Conservation (phyloP, 208 protist genomes). For the Wallacemonas sp. region DNA sequence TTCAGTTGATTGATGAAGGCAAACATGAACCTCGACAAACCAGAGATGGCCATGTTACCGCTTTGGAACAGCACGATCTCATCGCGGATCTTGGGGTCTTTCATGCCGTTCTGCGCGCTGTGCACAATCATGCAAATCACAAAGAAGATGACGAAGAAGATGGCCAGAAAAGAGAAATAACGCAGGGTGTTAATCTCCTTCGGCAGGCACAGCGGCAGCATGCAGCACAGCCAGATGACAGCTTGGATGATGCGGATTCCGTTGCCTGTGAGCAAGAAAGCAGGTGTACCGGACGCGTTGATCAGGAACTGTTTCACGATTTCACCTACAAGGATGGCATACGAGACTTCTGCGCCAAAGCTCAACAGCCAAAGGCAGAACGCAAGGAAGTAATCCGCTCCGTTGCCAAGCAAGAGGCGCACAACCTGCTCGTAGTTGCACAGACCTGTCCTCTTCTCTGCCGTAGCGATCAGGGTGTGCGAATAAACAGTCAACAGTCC, state of each 20-base stretch:
- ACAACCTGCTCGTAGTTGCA: constrained; percentile 44
- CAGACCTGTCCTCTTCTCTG: constrained; percentile 31
- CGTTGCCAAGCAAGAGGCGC: constrained; percentile 43
- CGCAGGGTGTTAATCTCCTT: constrained; percentile 71
- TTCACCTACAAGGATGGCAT: constrained; percentile 52
- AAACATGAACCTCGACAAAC: constrained; percentile 54
- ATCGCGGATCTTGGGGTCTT: constrained; percentile 29
- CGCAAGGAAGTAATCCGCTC: constrained; percentile 47
- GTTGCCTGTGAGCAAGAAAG: constrained; percentile 29
- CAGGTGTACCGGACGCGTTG: constrained; percentile 16
- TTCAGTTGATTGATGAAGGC: constrained; percentile 38
- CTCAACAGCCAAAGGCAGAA: constrained; percentile 45
- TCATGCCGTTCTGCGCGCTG: constrained; percentile 30
- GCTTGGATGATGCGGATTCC: constrained; percentile 51
- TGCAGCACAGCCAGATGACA: constrained; percentile 47
- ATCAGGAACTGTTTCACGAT: constrained; percentile 43
- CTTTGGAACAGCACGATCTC: constrained; percentile 31
- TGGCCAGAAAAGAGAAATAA: constrained; percentile 58
- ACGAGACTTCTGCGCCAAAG: constrained; percentile 57
- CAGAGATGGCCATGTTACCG: constrained; percentile 50
- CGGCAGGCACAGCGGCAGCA: constrained; percentile 65
- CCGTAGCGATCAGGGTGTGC: constrained; percentile 45
- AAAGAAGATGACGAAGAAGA: constrained; percentile 68
- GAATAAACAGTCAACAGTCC: constrained; percentile 50
- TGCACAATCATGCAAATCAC: constrained; percentile 56